These are phyloP conservation scores for Hypoxylon sp. DNA, from an alignment of 2,329 filamentous ascomycete species.

Conservation along the genomic window DNA sequence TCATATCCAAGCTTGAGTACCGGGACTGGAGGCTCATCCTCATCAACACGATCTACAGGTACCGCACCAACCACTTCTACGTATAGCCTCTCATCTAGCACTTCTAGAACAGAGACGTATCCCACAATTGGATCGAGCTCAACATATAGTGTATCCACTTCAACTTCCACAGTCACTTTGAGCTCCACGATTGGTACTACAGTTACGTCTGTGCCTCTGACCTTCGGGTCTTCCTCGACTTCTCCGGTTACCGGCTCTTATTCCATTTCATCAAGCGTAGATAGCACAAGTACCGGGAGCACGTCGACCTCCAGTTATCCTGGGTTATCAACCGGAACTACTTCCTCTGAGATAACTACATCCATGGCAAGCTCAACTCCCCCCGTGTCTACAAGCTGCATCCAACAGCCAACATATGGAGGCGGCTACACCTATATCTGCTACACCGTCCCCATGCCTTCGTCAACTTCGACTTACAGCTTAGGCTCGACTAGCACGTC, in stretches of 20 bases:
- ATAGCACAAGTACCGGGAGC: slow-evolving; percentile 34
- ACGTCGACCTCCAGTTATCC: slow-evolving; percentile 32
- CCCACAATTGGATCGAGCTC: slow-evolving; percentile 18
- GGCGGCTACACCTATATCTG: slow-evolving; percentile 48
- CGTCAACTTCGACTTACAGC: slow-evolving; percentile 33
- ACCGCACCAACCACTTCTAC: slow-evolving; percentile 11
- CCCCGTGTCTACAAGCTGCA: slow-evolving; percentile 44
- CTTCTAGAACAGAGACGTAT: slow-evolving; percentile 5
- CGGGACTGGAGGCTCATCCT: slow-evolving; percentile 5
- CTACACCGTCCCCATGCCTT: slow-evolving; percentile 41
- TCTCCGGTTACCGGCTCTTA: slow-evolving; percentile 33
- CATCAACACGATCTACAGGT: slow-evolving; percentile 3
- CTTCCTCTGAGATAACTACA: slow-evolving; percentile 9
- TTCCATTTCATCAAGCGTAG: slow-evolving; percentile 6
- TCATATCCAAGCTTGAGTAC: slow-evolving; percentile 21
- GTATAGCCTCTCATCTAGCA: slow-evolving; percentile 20
- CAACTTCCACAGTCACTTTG: slow-evolving; percentile 13
- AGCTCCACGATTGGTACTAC: slow-evolving; percentile 15
- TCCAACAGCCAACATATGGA: slow-evolving; percentile 40
- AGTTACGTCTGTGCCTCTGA: slow-evolving; percentile 12
- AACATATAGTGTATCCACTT: slow-evolving; percentile 17
- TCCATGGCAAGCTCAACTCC: slow-evolving; percentile 25
- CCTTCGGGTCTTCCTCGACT: slow-evolving; percentile 25
- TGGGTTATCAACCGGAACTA: slow-evolving; percentile 29
- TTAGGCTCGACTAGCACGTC: slow-evolving; percentile 17